Percentiles rank a stretch among this genome's conserved stretches.
Evolutionary conservation across 192 early-diverging fungal genomes (phyloP).

Genomic region (Coemansia javaensis): DNA sequence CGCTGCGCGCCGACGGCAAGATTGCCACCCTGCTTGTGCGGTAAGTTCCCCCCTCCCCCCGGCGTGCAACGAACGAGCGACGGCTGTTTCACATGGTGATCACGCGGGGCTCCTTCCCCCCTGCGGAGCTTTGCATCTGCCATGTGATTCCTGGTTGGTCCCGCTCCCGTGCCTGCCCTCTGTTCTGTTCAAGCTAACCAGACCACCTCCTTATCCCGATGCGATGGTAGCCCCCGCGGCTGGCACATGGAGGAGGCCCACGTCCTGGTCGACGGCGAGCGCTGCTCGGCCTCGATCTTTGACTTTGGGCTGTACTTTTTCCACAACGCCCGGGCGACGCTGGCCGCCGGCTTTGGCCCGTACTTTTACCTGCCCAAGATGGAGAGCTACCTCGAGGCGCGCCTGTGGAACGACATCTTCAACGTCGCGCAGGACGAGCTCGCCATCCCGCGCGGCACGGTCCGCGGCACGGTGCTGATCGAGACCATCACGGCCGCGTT

Average conservation of each 20-base stretch:
- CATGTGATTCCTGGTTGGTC: background rate
- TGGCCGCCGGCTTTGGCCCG: slow-evolving; percentile 85
- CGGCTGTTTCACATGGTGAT: slow-evolving; percentile 4
- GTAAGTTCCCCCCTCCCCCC: slow-evolving; percentile 37
- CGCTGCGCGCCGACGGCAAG: slow-evolving; percentile 84
- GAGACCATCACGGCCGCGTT: slow-evolving; percentile 96
- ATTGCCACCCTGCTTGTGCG: slow-evolving; percentile 87
- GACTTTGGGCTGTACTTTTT: slow-evolving; percentile 99
- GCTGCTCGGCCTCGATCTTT: slow-evolving; percentile 92
- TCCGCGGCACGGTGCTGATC: slow-evolving; percentile 94
- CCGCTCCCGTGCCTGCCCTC: background rate
- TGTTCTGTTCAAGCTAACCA: background rate
- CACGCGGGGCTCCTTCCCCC: no score
- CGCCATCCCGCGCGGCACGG: slow-evolving; percentile 86
- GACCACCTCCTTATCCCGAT: background rate
- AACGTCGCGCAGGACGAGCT: slow-evolving; percentile 90
- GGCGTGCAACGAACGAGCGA: background rate
- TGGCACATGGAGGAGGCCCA: slow-evolving; percentile 99
- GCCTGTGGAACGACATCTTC: slow-evolving; percentile 98
- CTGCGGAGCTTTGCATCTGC: no score
- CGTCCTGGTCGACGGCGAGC: slow-evolving; percentile 85
- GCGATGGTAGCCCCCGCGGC: slow-evolving; percentile 71
- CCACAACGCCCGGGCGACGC: slow-evolving; percentile 87
- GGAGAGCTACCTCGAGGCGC: slow-evolving; percentile 95
- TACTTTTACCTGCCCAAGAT: slow-evolving; percentile 99